Evolutionary conservation across 2,329 filamentous ascomycete species (phyloP), one percentile per base, ranked within the genome.

Genomic region (Bipolaris bicolor): DNA sequence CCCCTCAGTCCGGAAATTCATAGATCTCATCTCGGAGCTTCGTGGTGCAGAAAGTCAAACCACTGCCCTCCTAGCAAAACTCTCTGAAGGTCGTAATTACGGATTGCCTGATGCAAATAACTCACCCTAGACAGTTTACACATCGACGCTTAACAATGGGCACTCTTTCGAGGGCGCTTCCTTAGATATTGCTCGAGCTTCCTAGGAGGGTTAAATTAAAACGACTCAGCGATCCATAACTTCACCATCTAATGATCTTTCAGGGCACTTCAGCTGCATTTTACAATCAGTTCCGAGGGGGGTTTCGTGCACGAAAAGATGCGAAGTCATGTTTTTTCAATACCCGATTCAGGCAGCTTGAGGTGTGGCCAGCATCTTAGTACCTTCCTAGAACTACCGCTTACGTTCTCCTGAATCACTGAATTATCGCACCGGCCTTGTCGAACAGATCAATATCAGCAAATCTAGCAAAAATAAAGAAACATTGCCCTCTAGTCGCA

Each of bases 21-120:
- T 90, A 39, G 85, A 84, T 57, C 82, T 92, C 7, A 81, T 92
- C 2, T 87, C 88, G 1, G 81, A 86, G 7, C 82, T 94, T 16
- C 89, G 90, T n/a, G 88, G 86, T 55, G 90, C 90, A 6, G 84
- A 93, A 54, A 84, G 89, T 60, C 88, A 89, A 49, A 94, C 92
- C 71, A 80, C 94, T 13, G 91, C 91, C 2, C 82, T 96, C 0
- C 82, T 96, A 1, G 85, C 84, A 72, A 95, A 94, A 78, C 84
- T 93, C 39, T 83, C 88, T 59, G 89, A 94, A 39, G 82, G 3
- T 89, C 89, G 45, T 75, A 72, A 58, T 69, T 76, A 13, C 71
- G 73, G 51, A 67, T 77, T 52, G 74, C 74, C 54, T 69, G 69
- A 50, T 72, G 71, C 31, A 53, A 75, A 53, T 22, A 71, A 73